phyloP scores from a whole-genome alignment of 106 monocot genomes.

The Agapanthus africanus region DNA sequence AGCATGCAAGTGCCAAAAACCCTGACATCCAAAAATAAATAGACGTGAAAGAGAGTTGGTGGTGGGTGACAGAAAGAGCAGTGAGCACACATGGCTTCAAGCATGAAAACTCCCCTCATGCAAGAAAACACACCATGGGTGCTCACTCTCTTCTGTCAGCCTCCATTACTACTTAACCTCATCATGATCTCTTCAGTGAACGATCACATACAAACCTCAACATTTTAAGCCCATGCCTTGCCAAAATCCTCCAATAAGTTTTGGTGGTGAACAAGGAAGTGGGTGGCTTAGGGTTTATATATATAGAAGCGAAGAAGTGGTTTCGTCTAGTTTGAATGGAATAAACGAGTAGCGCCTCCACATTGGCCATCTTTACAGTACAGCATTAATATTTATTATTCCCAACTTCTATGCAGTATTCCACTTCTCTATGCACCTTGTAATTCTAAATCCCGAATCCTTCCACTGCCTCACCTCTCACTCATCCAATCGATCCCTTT shows the following conservation, averaged over 20 bases:
- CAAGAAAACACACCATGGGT: constrained; percentile 22
- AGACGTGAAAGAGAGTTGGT: constrained; percentile 9
- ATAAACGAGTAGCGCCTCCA: not conserved
- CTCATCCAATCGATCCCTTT: not conserved
- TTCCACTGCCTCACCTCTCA: not conserved
- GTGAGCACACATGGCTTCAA: constrained; percentile 26
- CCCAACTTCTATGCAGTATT: not conserved
- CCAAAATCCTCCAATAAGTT: not conserved
- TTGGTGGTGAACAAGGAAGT: not conserved
- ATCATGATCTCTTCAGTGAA: no score
- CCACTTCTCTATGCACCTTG: not conserved
- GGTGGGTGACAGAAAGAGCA: constrained; percentile 22
- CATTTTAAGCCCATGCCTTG: not conserved
- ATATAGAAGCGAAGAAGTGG: not conserved
- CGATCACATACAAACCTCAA: not conserved
- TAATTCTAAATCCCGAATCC: constrained; percentile 4
- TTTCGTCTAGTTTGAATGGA: not conserved
- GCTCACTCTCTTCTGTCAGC: constrained; percentile 34
- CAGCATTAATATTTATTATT: not conserved
- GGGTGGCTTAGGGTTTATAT: constrained; percentile 4
- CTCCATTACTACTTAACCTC: not conserved
- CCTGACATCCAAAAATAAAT: not conserved
- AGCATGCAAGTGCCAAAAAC: no score
- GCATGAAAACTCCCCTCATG: constrained; percentile 1
- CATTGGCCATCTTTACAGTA: not conserved